Percentiles rank a stretch among this genome's conserved stretches.
These are phyloP conservation scores for Candida palmyrensis DNA, from an alignment of 805 yeast genomes.

Conservation along the genomic window DNA sequence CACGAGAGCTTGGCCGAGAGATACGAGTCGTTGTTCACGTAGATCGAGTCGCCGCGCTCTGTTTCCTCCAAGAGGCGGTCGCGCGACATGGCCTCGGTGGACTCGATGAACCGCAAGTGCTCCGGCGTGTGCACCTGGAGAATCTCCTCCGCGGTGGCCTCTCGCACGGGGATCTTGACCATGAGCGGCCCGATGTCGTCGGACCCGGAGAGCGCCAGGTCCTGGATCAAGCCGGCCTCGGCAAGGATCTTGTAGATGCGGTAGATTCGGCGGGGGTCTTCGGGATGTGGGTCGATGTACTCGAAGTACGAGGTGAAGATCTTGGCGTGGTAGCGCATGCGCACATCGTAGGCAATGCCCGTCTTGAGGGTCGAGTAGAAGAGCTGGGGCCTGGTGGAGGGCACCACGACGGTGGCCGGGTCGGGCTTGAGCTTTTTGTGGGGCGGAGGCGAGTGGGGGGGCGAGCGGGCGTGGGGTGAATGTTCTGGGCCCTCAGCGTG, in stretches of 20 bases:
- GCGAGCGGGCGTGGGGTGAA: no score
- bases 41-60: constrained; percentile 90
- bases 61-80: constrained; percentile 77
- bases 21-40: constrained; percentile 85
- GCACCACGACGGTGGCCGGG: constrained; percentile 37
- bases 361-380: constrained; percentile 75
- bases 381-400: constrained; percentile 61
- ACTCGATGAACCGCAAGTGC: constrained; percentile 70
- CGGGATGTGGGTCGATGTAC: constrained; percentile 98
- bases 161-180: constrained; percentile 86
- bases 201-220: constrained; percentile 65
- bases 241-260: constrained; percentile 90
- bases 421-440: not conserved
- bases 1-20: constrained; percentile 87
- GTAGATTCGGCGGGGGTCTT: constrained; percentile 94
- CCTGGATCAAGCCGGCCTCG: constrained; percentile 85
- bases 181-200: constrained; percentile 81
- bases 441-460: no score
- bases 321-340: constrained; percentile 97
- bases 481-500: no score
- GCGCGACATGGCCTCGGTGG: constrained; percentile 72
- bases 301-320: constrained; percentile 88
- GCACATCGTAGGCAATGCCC: constrained; percentile 91
- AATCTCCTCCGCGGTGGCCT: constrained; percentile 83
- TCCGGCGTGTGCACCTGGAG: constrained; percentile 78